Evolutionary conservation across 305 asterid genomes (phyloP), one percentile per base, ranked within the genome.

Genomic region (Fraxinus xanthoxyloides): DNA sequence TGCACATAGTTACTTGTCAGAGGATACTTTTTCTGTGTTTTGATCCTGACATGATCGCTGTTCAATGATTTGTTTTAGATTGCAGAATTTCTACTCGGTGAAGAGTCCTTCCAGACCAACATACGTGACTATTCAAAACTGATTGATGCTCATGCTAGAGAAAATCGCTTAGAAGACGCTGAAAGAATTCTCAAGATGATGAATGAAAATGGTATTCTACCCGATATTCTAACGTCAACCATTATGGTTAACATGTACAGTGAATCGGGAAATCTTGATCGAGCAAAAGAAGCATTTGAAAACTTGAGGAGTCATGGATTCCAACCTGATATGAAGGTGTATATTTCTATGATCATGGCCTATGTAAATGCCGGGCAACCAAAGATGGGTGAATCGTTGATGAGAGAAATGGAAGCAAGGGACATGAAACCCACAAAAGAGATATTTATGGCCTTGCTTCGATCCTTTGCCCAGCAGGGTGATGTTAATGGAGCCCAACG

Each of bases 161-260:
- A 88, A 81, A 89, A 90, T 77, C 88, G 82, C 65, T 13, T 84
- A 8, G 86, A 90, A 83, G 97, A 93, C 86, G 97, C 92, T 7
- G 97, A 94, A 79, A 93, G 94, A 88, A 88, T 93, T 83, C 86
- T 92, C 17, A 86, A 85, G 81, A 93, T 87, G 88, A 95, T 95
- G 99, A 85, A 74, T 61, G 94, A 89, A 67, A 91, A 84, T 19
- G 97, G 95, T 56, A 88, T 91, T 80, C 35, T 56, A 28, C 94
- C 94, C 9, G 98, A 95, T 86, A 85, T 88, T 75, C 81, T 92
- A 76, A 86, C 90, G 21, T 90, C 81, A 78, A 87, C 83, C 30
- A 85, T 83, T 84, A 28, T 90, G 83, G 83, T 90, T 77, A 92
- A 85, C 82, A 89, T 95, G 95, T 91, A 94, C 88, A 82, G 93